A percentile compares a stretch with the other conserved stretches of the same genome.
These are phyloP conservation scores for Pleomassaria siparia DNA, from an alignment of 2,329 filamentous ascomycete genomes.

Conservation along the genomic window DNA sequence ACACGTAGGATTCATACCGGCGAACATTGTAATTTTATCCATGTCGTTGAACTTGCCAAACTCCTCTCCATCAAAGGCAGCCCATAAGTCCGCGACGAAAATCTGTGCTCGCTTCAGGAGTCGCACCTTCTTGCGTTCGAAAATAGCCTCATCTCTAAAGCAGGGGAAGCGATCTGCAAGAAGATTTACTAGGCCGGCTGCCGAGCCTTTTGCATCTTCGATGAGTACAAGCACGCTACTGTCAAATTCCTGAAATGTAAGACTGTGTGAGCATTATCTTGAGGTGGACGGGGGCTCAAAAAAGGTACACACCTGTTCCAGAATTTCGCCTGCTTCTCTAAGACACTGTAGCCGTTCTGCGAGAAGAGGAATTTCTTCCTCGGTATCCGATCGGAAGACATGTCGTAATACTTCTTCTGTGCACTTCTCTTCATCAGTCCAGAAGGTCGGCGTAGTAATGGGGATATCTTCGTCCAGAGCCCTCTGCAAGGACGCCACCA, in stretches of 20 bases:
- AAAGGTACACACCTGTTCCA: constrained; percentile 65
- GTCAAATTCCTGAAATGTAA: constrained; percentile 64
- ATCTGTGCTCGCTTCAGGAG: constrained; percentile 96
- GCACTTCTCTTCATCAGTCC: constrained; percentile 75
- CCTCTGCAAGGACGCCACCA: constrained; percentile 83
- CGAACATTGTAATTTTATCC: constrained; percentile 96
- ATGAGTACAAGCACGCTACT: constrained; percentile 75
- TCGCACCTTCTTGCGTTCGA: constrained; percentile 73
- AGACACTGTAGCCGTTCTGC: constrained; percentile 76
- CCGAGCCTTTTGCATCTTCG: constrained; percentile 72
- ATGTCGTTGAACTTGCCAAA: constrained; percentile 88
- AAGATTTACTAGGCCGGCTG: constrained; percentile 81
- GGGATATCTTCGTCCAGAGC: constrained; percentile 88
- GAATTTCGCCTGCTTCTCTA: constrained; percentile 76
- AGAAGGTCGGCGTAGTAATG: constrained; percentile 86
- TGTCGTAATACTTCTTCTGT: constrained; percentile 71
- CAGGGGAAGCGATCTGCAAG: constrained; percentile 79
- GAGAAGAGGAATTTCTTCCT: constrained; percentile 84
- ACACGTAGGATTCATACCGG: constrained; percentile 49
- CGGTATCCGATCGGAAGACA: constrained; percentile 83
- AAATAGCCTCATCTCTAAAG: constrained; percentile 79
- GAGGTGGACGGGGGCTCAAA: constrained; percentile 6
- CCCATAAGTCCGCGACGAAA: constrained; percentile 93
- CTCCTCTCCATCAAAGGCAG: constrained; percentile 80
- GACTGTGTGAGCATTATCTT: constrained; percentile 10